phyloP scores from a whole-genome alignment of 805 yeast species.

The Metschnikowia proteae region DNA sequence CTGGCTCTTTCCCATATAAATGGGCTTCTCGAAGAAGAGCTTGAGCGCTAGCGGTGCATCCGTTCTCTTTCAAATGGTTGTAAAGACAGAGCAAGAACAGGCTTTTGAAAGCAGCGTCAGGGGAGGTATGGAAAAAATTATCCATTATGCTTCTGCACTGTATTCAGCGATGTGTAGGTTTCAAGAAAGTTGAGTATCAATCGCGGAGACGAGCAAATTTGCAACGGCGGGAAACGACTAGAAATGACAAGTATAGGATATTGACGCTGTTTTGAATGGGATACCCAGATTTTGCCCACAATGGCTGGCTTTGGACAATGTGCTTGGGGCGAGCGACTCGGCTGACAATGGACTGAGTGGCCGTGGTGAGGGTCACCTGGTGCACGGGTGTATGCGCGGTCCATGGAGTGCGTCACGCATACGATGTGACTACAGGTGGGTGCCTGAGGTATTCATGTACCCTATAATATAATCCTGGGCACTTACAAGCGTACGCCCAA shows the following conservation, averaged over 20 bases:
- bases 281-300: not conserved
- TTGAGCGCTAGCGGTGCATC: slow-evolving; percentile 2
- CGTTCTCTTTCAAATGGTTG: slow-evolving; percentile 1
- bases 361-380: slow-evolving; percentile 2
- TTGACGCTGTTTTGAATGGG: not conserved
- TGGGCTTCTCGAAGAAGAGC: slow-evolving; percentile 3
- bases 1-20: not conserved
- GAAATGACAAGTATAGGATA: not conserved
- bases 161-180: not conserved
- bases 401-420: not conserved
- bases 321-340: not conserved
- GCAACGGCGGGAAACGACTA: not conserved
- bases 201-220: not conserved
- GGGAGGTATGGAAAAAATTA: slow-evolving; percentile 1
- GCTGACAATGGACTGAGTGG: not conserved
- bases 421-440: not conserved
- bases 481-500: slow-evolving; percentile 38
- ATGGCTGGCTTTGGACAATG: not conserved
- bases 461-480: not conserved
- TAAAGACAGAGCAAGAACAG: slow-evolving; percentile 3
- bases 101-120: not conserved
- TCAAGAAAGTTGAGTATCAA: not conserved
- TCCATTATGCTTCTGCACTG: not conserved
- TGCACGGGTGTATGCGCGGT: slow-evolving; percentile 1
- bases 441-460: not conserved